Evolutionary conservation across 2,329 filamentous ascomycete genomes (phyloP).

Genomic region (Aspergillus uvarum): DNA sequence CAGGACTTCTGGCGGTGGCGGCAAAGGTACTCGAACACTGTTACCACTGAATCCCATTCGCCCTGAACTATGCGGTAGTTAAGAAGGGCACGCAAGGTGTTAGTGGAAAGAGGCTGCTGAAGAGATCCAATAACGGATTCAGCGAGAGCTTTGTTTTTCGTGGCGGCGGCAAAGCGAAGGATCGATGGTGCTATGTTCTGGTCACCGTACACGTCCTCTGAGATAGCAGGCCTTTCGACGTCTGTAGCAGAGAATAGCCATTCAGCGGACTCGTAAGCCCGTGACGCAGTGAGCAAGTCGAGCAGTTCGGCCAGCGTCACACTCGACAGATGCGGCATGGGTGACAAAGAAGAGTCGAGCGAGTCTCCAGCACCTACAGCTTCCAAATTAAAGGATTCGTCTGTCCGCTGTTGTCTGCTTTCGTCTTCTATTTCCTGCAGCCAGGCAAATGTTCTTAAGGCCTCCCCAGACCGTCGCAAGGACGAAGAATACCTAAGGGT

Average conservation of each 20-base stretch:
- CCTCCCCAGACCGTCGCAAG: conserved; percentile 26
- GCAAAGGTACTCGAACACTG: conserved; percentile 35
- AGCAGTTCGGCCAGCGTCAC: conserved; percentile 52
- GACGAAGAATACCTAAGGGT: conserved; percentile 29
- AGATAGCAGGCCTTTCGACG: conserved; percentile 56
- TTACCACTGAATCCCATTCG: conserved; percentile 35
- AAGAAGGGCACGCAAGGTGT: conserved; percentile 38
- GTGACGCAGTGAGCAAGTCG: conserved; percentile 49
- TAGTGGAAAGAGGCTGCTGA: conserved; percentile 32
- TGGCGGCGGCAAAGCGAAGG: conserved; percentile 54
- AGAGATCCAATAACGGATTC: conserved; percentile 31
- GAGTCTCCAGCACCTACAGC: conserved; percentile 21
- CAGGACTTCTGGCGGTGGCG: conserved; percentile 37
- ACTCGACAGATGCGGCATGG: conserved; percentile 44
- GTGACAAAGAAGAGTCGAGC: conserved; percentile 26
- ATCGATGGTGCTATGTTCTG: conserved; percentile 53
- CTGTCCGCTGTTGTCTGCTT: conserved; percentile 37
- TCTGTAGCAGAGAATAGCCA: conserved; percentile 56
- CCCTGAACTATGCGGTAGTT: conserved; percentile 34
- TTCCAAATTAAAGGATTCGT: conserved; percentile 32
- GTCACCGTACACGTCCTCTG: conserved; percentile 45
- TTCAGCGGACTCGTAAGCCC: conserved; percentile 50
- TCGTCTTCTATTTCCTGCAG: conserved; percentile 37
- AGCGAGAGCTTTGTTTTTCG: conserved; percentile 42
- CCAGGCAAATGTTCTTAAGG: conserved; percentile 31